Percentiles rank a stretch among this genome's conserved stretches.
phyloP scores from a whole-genome alignment of 305 asterid species.

The Fraxinus baroniana region DNA sequence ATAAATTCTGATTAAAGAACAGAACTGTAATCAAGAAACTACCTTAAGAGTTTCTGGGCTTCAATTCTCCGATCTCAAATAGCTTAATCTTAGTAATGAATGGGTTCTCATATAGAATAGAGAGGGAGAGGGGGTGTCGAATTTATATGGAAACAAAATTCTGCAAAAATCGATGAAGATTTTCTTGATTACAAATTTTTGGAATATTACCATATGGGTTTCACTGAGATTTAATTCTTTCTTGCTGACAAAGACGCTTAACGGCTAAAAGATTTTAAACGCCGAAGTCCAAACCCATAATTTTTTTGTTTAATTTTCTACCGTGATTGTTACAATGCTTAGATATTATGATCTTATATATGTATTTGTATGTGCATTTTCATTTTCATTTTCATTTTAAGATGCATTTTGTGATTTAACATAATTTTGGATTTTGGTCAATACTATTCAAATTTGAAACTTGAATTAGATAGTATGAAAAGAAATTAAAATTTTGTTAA shows the following conservation, averaged over 20 bases:
- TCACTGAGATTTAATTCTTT: background rate
- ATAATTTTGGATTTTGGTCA: background rate
- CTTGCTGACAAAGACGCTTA: background rate
- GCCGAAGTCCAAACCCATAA: background rate
- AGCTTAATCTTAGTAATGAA: background rate
- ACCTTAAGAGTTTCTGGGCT: background rate
- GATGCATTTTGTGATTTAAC: background rate
- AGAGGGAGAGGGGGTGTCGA: background rate
- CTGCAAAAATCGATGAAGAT: background rate
- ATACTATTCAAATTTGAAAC: background rate
- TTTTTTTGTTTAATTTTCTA: too few species aligned
- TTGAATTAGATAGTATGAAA: too few species aligned
- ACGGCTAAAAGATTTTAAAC: background rate
- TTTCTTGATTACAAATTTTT: background rate
- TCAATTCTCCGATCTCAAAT: background rate
- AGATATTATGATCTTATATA: background rate
- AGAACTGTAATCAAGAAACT: background rate
- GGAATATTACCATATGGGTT: background rate
- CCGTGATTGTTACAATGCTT: too few species aligned
- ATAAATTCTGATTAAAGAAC: background rate
- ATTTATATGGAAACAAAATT: background rate
- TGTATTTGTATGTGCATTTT: background rate
- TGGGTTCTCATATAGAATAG: background rate
- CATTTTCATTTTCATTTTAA: too few species aligned
- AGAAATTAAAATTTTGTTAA: too few species aligned